phyloP scores from a whole-genome alignment of 257 asterid species.

The Ilex aquifolium region DNA sequence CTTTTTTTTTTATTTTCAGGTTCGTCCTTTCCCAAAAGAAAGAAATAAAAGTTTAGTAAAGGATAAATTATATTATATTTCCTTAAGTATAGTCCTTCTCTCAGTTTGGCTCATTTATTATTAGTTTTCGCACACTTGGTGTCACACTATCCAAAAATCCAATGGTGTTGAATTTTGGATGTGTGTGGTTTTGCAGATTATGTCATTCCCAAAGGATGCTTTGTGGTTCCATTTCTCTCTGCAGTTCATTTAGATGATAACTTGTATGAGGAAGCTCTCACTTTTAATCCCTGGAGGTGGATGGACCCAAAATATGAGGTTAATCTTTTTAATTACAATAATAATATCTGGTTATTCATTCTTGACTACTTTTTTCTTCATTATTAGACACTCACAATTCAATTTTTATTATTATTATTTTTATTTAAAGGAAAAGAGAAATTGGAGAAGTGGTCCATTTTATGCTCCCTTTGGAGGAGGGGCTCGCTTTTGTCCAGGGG shows the following conservation, averaged over 20 bases:
- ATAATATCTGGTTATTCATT: no score
- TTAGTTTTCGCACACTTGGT: not conserved
- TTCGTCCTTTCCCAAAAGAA: no score
- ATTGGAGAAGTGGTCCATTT: conserved; percentile 69
- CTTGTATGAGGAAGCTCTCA: conserved; percentile 50
- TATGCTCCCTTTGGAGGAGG: conserved; percentile 96
- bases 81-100: no score
- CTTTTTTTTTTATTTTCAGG: no score
- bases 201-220: conserved; percentile 73
- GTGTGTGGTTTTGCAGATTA: conserved; percentile 40
- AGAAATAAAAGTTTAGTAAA: no score
- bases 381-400: no score
- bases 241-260: conserved; percentile 70
- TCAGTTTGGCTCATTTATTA: not conserved
- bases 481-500: conserved; percentile 87
- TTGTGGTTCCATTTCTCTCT: conserved; percentile 86
- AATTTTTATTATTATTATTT: no score
- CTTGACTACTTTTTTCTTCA: no score
- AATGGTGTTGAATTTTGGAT: not conserved
- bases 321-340: conserved; percentile 1
- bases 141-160: not conserved
- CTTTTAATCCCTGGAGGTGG: conserved; percentile 96
- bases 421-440: conserved; percentile 60
- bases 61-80: no score
- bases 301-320: conserved; percentile 77